Evolutionary conservation across 495 filamentous ascomycete species (phyloP).

Genomic region (Penicillium ucsense): DNA sequence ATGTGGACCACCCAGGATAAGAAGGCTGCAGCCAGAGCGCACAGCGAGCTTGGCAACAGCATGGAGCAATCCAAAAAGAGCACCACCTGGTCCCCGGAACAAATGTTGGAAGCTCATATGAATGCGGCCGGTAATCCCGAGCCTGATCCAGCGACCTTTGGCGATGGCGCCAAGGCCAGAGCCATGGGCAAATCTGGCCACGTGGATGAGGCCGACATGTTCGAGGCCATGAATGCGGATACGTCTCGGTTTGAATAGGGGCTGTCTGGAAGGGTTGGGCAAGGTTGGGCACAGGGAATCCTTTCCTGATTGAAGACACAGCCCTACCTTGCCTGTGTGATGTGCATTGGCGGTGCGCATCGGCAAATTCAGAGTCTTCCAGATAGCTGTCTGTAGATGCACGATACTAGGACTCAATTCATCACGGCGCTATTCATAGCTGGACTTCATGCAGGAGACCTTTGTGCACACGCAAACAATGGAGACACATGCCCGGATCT

Average conservation of each 20-base stretch:
- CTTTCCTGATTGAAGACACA: no score
- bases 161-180: conserved; percentile 10
- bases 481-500: no score
- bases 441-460: no score
- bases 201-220: conserved; percentile 19
- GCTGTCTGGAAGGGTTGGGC: no score
- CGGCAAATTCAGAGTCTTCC: no score
- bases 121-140: conserved; percentile 26
- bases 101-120: conserved; percentile 22
- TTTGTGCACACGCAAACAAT: no score
- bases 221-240: conserved; percentile 21
- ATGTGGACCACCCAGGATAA: conserved; percentile 15
- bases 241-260: conserved; percentile 28
- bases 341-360: no score
- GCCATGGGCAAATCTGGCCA: conserved; percentile 5
- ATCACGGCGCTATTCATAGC: no score
- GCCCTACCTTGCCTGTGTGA: no score
- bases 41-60: conserved; percentile 2
- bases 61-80: conserved; percentile 6
- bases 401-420: no score
- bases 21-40: conserved; percentile 4
- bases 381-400: no score
- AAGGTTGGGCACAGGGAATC: no score
- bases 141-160: conserved; percentile 17
- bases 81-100: conserved; percentile 17